These are phyloP conservation scores for Coemansia sp. DNA, from an alignment of 192 early-diverging fungal species.

Conservation along the genomic window DNA sequence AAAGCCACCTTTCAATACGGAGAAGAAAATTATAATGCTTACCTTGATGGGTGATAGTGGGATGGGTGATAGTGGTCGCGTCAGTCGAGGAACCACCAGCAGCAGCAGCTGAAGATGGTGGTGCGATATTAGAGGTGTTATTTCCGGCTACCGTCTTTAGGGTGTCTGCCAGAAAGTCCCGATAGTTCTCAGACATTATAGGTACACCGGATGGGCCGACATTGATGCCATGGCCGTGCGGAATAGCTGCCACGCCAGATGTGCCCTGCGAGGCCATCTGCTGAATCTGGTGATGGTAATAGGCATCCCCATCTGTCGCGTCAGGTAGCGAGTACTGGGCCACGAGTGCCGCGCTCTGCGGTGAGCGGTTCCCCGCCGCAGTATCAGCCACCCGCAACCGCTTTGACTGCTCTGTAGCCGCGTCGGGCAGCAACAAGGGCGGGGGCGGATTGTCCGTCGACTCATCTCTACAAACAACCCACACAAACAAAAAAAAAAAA, in stretches of 20 bases:
- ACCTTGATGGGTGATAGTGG: neutral
- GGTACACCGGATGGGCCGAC: conserved; percentile 35
- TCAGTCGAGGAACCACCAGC: neutral
- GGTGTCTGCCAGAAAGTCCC: conserved; percentile 33
- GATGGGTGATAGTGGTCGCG: neutral
- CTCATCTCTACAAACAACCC: conserved; percentile 14
- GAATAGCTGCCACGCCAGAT: conserved; percentile 23
- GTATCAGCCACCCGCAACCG: neutral
- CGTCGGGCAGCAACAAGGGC: neutral
- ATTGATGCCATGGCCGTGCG: conserved; percentile 43
- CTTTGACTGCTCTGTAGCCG: neutral
- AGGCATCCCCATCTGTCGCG: neutral
- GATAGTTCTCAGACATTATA: conserved; percentile 33
- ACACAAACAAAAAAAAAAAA: neutral
- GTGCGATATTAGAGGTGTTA: neutral
- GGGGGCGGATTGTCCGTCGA: neutral
- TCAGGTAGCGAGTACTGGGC: conserved; percentile 39
- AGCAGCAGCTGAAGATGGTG: neutral
- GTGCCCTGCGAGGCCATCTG: neutral
- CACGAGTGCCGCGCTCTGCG: conserved; percentile 44
- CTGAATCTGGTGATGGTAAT: neutral
- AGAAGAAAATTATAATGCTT: neutral
- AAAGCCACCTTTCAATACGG: neutral
- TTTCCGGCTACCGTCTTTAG: conserved; percentile 25
- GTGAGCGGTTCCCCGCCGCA: conserved; percentile 22